A percentile compares a stretch with the other conserved stretches of the same genome.
phyloP scores from a whole-genome alignment of 2,329 filamentous ascomycete species.

The Colletotrichum agaves region DNA sequence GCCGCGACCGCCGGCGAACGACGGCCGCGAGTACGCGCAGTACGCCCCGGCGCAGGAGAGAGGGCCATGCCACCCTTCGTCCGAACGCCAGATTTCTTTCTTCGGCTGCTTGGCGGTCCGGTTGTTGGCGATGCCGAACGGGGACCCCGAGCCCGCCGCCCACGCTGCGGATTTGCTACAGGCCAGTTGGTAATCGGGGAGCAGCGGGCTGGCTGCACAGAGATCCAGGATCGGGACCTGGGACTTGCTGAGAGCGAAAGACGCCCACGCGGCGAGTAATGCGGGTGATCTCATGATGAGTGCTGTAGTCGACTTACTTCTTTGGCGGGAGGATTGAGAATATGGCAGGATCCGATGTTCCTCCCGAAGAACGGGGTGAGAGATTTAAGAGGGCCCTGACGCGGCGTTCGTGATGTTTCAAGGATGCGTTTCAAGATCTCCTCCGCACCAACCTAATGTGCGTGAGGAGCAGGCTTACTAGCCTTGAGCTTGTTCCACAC shows the following conservation, averaged over 20 bases:
- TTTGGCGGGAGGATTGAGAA: neutral
- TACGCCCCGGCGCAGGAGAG: constrained; percentile 33
- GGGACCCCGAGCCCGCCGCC: neutral
- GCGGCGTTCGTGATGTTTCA: constrained; percentile 28
- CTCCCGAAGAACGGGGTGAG: neutral
- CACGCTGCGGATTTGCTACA: constrained; percentile 14
- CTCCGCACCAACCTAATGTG: constrained; percentile 23
- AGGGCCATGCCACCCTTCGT: constrained; percentile 35
- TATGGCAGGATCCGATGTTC: neutral
- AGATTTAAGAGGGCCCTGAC: neutral
- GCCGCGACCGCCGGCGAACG: constrained; percentile 50
- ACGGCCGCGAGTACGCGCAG: constrained; percentile 50
- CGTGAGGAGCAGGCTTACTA: neutral
- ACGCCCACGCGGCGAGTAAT: constrained; percentile 5
- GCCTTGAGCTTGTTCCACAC: constrained; percentile 15
- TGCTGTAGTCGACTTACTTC: too few species aligned
- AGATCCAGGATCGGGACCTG: constrained; percentile 9
- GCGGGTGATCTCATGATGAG: constrained; percentile 16
- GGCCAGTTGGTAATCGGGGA: constrained; percentile 19
- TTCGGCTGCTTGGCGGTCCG: constrained; percentile 18
- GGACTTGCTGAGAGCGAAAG: neutral
- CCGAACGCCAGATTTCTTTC: constrained; percentile 35
- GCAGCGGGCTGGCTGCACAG: constrained; percentile 29
- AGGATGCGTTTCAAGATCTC: constrained; percentile 34
- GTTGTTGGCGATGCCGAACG: constrained; percentile 4